Evolutionary conservation across 2,329 filamentous ascomycete genomes (phyloP).

Genomic region (Fusarium beomiforme): DNA sequence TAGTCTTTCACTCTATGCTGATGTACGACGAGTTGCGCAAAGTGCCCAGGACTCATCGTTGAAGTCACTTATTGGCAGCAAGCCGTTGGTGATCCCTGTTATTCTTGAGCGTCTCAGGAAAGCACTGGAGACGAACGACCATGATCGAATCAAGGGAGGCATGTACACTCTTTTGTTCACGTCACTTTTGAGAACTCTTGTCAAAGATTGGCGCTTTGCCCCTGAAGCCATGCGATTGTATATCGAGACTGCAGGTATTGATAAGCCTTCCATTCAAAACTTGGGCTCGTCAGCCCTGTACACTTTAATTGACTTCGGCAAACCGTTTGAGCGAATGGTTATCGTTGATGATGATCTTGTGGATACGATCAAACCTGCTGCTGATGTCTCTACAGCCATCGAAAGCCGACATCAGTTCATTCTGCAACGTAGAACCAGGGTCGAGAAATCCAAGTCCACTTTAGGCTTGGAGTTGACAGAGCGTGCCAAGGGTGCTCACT

Average conservation of each 20-base stretch:
- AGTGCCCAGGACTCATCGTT: conserved; percentile 91
- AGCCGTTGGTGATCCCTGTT: conserved; percentile 89
- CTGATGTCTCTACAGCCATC: conserved; percentile 71
- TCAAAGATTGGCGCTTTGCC: conserved; percentile 94
- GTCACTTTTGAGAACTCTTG: conserved; percentile 85
- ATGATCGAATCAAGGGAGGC: conserved; percentile 92
- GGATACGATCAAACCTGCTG: conserved; percentile 74
- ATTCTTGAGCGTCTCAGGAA: conserved; percentile 81
- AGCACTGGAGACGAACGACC: conserved; percentile 82
- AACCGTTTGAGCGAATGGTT: conserved; percentile 85
- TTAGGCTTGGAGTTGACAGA: conserved; percentile 85
- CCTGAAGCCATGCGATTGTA: conserved; percentile 90
- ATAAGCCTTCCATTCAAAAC: conserved; percentile 94
- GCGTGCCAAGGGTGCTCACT: conserved; percentile 82
- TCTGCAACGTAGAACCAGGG: conserved; percentile 75
- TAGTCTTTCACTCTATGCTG: conserved; percentile 90
- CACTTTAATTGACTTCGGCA: conserved; percentile 90
- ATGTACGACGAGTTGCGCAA: conserved; percentile 94
- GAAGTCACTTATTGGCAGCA: conserved; percentile 88
- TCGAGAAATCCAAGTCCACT: conserved; percentile 84
- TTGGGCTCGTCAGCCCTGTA: conserved; percentile 84
- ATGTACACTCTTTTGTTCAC: conserved; percentile 93
- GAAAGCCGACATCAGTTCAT: conserved; percentile 74
- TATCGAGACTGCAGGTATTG: conserved; percentile 87
- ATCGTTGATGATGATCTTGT: conserved; percentile 79